Base-by-base conservation (phyloP, 345 rosid genomes). In the Cardamine occulta region DNA sequence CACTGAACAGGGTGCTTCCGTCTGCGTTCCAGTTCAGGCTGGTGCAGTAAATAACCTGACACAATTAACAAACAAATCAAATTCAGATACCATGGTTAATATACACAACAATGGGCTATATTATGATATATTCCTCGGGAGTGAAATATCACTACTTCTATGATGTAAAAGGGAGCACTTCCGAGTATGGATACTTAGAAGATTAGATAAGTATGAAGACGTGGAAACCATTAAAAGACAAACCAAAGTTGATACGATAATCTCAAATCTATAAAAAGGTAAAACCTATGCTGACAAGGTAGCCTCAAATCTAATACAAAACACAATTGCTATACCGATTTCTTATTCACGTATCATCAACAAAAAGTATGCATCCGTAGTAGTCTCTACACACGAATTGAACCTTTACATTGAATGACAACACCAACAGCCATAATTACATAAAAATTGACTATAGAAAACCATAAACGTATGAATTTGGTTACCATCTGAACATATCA, bases 1-100 rank as follows among this genome's bases (percentile, higher is more conserved):
- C 98, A 62, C 97, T 90, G 85, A 89, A 94, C 82, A 94, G 70
- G 44, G 96, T 90, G 82, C 93, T 91, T 80, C 98, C 98, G 78
- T 94, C 98, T 0, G 82, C 86, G 70, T 93, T 94, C 98, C 98
- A 94, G 89, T 67, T 89, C 87, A 94, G 74, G 70, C 98, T 79
- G 56, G 97, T 91, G 86, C 98, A 94, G 86, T 85, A 88, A 6
- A 90, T 91, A 61, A 85, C 88, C 98, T 94, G 83, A 18, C 2
- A 77, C 83, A 44, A 75, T 3, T 14, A 24, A 55, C 32, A 75
- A 55, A 23, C 39, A 61, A 28, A 35, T 21, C 55, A 13, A 59
- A n/a, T 58, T 57, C 56, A 70, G 29, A 13, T 28, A 55, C 28
- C 45, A 18, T 7, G 9, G 15, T 19, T 54, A 7, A 19, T 21